Evolutionary conservation across 805 yeast species (phyloP), one percentile per base, ranked within the genome.

Genomic region (Candida parachauliodes): DNA sequence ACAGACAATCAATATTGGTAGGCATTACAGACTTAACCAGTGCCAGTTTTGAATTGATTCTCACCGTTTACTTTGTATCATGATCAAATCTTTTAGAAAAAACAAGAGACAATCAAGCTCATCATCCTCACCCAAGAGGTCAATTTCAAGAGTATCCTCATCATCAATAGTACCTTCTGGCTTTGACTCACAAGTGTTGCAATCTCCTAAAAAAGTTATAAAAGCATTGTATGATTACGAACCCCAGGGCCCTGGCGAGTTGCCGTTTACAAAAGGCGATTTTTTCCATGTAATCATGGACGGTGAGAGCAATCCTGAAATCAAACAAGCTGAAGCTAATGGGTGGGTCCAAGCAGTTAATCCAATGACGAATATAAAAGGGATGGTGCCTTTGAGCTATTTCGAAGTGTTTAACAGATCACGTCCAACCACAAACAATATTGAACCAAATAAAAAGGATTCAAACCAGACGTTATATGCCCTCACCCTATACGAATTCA

Each of bases 321-420:
- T 48, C 18, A 48, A 43, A 32, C 52, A 48, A 39, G 59, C 56
- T 31, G 50, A 44, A 24, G 44, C 42, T 16, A 69, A 73, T 27
- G 77, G 78, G 16, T 88, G 95, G 89, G 87, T 79, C 52, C 88
- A 87, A 52, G 97, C 95, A 2, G 78, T 81, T 36, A 88, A 91
- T 56, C 97, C 98, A 10, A 76, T 83, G 32, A 78, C 84, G 23
- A 77, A 82, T 49, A 63, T 74, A 19, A 72, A 76, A 35, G 98
- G 98, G 1, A 76, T 85, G 76, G 98, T 93, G 1, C 98, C 98
- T 4, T 79, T 79, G 28, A 66, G 80, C 8, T 82, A 82, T 57
- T 93, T 91, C 60, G 95, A 88, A 62, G 81, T 79, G 12, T 79
- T 89, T 48, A 79, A 76, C 42, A 72, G 79, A 46, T 72, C 82